Base-by-base conservation (phyloP, 2,329 filamentous ascomycete species). In the Paecilomyces niveus region DNA sequence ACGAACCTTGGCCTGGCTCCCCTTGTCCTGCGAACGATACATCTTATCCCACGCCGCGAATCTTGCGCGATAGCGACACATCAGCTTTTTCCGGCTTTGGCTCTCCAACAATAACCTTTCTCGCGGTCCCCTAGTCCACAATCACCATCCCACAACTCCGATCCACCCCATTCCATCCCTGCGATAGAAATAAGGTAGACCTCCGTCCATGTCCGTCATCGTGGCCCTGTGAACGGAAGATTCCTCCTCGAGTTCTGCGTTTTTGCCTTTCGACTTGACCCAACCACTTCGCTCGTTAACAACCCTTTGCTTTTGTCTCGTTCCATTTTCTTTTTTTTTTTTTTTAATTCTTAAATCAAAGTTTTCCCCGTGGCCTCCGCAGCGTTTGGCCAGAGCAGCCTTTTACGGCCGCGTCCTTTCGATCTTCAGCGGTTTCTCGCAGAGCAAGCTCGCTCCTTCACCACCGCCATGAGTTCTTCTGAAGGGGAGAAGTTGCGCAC, bases 401-500 rank as follows among this genome's bases (percentile, higher is more conserved):
- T 74, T 62, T 67, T 71, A 59, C 73, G 76, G 74, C 75, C 76
- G 65, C 72, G 72, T 65, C 77, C 78, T 53, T 81, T 81, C 65
- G 74, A 80, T 61, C 74, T 80, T 58, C 75, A 76, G 66, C 71
- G 72, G 54, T 80, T 80, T 64, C 67, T 81, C 62, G 69, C 72
- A 58, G 70, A 75, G 56, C 75, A 77, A 66, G 69, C 69, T 61
- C 70, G 67, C 59, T 63, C 63, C 22, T 64, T 71, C 59, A 69
- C 60, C 32, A 62, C 68, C 60, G 78, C 73, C 62, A 89, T 88
- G 85, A 82, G 76, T 63, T 18, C 39, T n/a, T 78, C 80, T 68
- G 89, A 83, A 72, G 80, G 89, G 72, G 89, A 96, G 76, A 97
- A 96, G 79, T 87, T 83, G 67, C 88, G 92, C 72, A 82, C 86